These are phyloP conservation scores for Ceratocystis lukuohia DNA, from an alignment of 2,329 filamentous ascomycete species.

Conservation along the genomic window DNA sequence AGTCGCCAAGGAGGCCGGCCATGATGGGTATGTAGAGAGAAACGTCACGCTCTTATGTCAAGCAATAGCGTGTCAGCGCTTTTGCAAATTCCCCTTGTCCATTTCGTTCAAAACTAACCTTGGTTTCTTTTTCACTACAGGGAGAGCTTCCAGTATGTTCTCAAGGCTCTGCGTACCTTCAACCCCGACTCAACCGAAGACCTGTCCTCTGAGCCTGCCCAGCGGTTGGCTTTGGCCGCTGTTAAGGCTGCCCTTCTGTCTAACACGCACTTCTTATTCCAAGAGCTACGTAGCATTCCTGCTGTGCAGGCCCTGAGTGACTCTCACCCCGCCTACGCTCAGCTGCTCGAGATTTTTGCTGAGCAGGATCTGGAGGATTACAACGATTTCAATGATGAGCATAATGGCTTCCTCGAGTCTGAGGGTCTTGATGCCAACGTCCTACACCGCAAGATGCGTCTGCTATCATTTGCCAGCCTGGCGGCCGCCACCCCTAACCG, in stretches of 20 bases:
- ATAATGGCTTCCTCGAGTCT: conserved; percentile 70
- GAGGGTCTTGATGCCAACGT: conserved; percentile 57
- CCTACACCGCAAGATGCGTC: conserved; percentile 87
- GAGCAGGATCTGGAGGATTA: conserved; percentile 91
- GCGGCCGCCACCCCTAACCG: conserved; percentile 72
- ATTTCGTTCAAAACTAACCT: background rate
- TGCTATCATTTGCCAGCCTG: conserved; percentile 82
- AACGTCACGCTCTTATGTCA: background rate
- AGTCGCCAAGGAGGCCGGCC: conserved; percentile 62
- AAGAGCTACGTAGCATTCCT: conserved; percentile 68
- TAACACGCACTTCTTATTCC: conserved; percentile 52
- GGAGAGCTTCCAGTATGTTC: conserved; percentile 52
- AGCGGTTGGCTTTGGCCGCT: conserved; percentile 45
- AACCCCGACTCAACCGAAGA: conserved; percentile 43
- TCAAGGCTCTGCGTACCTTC: conserved; percentile 49
- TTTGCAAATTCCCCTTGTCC: background rate
- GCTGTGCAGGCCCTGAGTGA: conserved; percentile 77
- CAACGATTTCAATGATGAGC: conserved; percentile 87
- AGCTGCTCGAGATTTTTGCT: conserved; percentile 89
- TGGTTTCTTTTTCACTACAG: conserved; percentile 25
- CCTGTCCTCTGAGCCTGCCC: conserved; percentile 44
- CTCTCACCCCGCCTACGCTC: conserved; percentile 71
- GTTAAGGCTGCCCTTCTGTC: conserved; percentile 41
- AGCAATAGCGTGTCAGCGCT: too few relatives aligned
- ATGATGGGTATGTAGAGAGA: conserved; percentile 50